Percentiles rank a stretch among this genome's conserved stretches.
phyloP scores from a whole-genome alignment of 2,329 filamentous ascomycete species.

The Orbilia brochopaga region DNA sequence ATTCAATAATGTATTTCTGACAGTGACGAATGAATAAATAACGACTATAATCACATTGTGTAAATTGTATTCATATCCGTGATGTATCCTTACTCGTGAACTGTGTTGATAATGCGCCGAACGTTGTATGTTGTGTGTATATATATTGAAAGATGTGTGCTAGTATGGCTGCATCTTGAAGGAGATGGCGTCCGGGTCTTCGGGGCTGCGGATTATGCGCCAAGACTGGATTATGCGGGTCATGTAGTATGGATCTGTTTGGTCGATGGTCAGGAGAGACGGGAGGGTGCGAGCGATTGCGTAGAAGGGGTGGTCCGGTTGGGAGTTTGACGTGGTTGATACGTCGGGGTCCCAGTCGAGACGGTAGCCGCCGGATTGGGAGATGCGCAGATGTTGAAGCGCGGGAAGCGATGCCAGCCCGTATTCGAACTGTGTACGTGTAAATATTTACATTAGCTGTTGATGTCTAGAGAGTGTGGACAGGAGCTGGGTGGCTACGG shows the following conservation, averaged over 20 bases:
- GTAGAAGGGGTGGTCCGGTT: slow-evolving; percentile 19
- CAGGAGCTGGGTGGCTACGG: slow-evolving; percentile 1
- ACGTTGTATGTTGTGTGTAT: no score
- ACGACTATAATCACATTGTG: no score
- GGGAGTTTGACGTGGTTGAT: no score
- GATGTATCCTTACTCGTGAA: no score
- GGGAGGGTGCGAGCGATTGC: slow-evolving; percentile 9
- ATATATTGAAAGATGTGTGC: no score
- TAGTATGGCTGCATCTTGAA: slow-evolving; percentile 2
- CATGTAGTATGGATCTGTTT: slow-evolving; percentile 35
- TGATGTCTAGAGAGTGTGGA: no score
- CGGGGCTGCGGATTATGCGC: not conserved
- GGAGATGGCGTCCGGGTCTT: not conserved
- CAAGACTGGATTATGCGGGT: slow-evolving; percentile 17
- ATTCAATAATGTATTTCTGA: not conserved
- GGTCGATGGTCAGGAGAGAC: slow-evolving; percentile 20
- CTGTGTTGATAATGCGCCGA: no score
- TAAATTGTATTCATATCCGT: no score
- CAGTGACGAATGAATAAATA: not conserved
- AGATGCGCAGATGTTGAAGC: slow-evolving; percentile 9
- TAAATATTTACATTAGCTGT: no score
- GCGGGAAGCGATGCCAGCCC: slow-evolving; percentile 13
- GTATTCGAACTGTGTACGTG: slow-evolving; percentile 8
- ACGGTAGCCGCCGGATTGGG: slow-evolving; percentile 1
- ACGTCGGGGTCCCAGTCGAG: slow-evolving; percentile 13